phyloP scores from a whole-genome alignment of 1,139 yeast genomes.

The Kluyveromyces sp. region DNA sequence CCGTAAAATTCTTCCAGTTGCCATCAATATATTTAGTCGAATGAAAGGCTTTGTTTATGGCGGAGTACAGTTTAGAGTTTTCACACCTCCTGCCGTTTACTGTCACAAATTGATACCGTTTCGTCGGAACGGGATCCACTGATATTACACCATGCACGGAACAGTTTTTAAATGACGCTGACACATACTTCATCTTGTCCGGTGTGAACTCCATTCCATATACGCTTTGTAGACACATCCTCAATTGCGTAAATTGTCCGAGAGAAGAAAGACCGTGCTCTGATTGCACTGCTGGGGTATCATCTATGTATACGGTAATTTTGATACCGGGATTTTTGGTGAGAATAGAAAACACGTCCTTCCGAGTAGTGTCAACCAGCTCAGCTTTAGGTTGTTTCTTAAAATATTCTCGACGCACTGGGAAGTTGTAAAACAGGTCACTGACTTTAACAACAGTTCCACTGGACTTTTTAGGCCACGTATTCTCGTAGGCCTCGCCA shows the following conservation, averaged over 20 bases:
- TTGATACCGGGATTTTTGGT: slow-evolving; percentile 30
- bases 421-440: slow-evolving; percentile 47
- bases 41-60: slow-evolving; percentile 32
- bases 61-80: slow-evolving; percentile 24
- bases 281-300: slow-evolving; percentile 3
- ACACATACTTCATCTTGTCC: slow-evolving; percentile 19
- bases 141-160: slow-evolving; percentile 32
- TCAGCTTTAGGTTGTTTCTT: slow-evolving; percentile 21
- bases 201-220: slow-evolving; percentile 18
- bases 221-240: slow-evolving; percentile 10
- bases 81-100: slow-evolving; percentile 39
- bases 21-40: slow-evolving; percentile 13
- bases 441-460: slow-evolving; percentile 50
- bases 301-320: slow-evolving; percentile 23
- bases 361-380: slow-evolving; percentile 34
- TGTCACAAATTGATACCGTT: slow-evolving; percentile 41
- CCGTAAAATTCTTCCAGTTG: slow-evolving; percentile 11
- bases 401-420: slow-evolving; percentile 45
- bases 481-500: slow-evolving; percentile 6
- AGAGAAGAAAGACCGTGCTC: too few relatives aligned
- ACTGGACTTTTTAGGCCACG: slow-evolving; percentile 9
- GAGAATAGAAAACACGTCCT: slow-evolving; percentile 34
- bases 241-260: slow-evolving; percentile 3
- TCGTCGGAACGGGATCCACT: slow-evolving; percentile 31
- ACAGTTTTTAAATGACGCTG: slow-evolving; percentile 24